Base-by-base conservation (phyloP, 1,284 basidiomycete species). In the Leccinum colubrinum region DNA sequence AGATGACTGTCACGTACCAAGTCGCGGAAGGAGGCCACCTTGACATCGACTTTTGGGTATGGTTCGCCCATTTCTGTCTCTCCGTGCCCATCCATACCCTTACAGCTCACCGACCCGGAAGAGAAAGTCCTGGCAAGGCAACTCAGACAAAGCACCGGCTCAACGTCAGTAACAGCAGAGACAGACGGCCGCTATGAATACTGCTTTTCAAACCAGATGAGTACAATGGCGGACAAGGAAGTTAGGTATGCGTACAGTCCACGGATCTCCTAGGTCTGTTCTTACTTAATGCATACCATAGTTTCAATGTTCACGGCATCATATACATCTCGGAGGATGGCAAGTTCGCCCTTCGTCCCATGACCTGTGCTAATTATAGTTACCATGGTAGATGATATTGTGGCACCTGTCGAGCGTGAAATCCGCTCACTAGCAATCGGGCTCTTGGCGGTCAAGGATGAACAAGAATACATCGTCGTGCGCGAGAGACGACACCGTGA, bases 1-100 rank as follows among this genome's bases (percentile, higher is more conserved):
- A 98, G 94, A 99, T 99, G 97, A 98, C 97, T 33, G 92, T 99
- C 59, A 98, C 97, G 53, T 99, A 98, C 77, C 97, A 99, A 84
- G 97, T 99, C 11, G 95, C 95, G 59, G 93, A 93, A 22, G 96
- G 97, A 33, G 97, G 97, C 1, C 93, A 98, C 71, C 80, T 99
- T 59, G 97, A 99, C 76, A 93, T 99, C 65, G 97, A 99, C 78
- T 97, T 98, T 71, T 94, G 88, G 86, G 93, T 97, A 67, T 66
- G 83, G 30, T 35, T 15, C n/a, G 2, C 30, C 11, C 2, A 2
- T 50, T 0, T 54, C 25, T 17, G 1, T 35, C 27, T 9, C 46
- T 55, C 4, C 15, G 5, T 50, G 1, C 39, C 55, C 62, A 65
- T 46, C 6, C 30, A 9, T 52, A 20, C 41, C 33, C 7, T 46